Evolutionary conservation across 1,284 basidiomycete species (phyloP).

Genomic region (Filobasidium uniguttulatum): DNA sequence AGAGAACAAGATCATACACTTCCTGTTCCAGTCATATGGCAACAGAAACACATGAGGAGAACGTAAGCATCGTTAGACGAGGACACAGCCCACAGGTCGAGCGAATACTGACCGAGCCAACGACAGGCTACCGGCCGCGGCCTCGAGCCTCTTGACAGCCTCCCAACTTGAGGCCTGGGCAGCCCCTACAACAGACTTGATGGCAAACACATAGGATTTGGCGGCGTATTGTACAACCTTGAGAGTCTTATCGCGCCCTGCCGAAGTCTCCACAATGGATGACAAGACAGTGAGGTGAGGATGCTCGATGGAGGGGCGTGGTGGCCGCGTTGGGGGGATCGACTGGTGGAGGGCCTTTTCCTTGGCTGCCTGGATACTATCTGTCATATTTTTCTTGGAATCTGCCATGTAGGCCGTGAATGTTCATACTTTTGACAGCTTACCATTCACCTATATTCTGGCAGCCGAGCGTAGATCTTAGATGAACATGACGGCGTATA

Average conservation of each 20-base stretch:
- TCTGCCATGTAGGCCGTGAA: too few relatives aligned
- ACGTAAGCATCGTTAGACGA: too few relatives aligned
- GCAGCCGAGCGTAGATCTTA: too few relatives aligned
- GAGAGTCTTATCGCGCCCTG: neutral
- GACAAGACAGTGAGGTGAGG: neutral
- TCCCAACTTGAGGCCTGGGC: neutral
- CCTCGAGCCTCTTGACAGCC: neutral
- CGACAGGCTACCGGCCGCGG: neutral
- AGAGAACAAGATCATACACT: slow-evolving; percentile 3
- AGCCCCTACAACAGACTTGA: neutral
- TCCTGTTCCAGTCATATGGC: too few relatives aligned
- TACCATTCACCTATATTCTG: too few relatives aligned
- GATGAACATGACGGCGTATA: neutral
- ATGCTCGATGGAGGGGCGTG: neutral
- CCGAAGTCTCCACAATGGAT: neutral
- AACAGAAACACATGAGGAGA: too few relatives aligned
- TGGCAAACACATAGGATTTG: neutral
- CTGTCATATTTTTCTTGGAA: too few relatives aligned
- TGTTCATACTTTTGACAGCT: too few relatives aligned
- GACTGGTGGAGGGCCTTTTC: neutral
- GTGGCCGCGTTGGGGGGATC: neutral
- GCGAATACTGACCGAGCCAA: neutral
- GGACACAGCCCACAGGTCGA: too few relatives aligned
- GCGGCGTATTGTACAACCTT: neutral
- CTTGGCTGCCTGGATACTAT: neutral